Evolutionary conservation across 352 stramenopile species (phyloP), one percentile per base, ranked within the genome.

Genomic region (Phytophthora gonapodyides): DNA sequence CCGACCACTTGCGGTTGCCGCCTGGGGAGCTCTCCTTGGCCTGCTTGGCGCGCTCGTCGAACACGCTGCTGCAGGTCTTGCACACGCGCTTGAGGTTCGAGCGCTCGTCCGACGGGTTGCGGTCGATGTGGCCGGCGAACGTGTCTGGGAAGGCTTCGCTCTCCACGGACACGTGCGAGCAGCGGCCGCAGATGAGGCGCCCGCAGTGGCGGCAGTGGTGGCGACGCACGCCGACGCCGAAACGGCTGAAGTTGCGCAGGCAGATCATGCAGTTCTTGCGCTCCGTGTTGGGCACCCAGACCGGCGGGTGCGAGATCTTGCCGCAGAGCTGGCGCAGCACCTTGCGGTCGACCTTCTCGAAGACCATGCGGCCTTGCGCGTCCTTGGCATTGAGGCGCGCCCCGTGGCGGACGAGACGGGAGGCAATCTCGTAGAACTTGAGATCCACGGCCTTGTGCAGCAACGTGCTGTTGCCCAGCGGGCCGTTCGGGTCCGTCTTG

Each of bases 171-270:
- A 88, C 74, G 47, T 89, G 71, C 46, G 82, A 89, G 61, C 87
- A 96, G 51, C 88, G 70, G 13, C 84, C 81, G 50, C 87, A 96
- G 50, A 87, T 85, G 27, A 96, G 70, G 11, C 85, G 82, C 0
- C 86, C 87, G 57, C 87, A 96, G 71, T 92, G 88, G 12, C 87
- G 87, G 61, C 87, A 96, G 69, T 96, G 87, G 61, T 96, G 87
- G 19, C 87, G 87, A 41, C 85, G 82, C 24, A 89, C 73, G 36
- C 81, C 84, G 11, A 94, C 59, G 19, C 64, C 65, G 3, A 94
- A 64, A 24, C 67, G 69, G 16, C 71, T 87, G 53, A 95, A 95
- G 64, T 80, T 77, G 44, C 82, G 82, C 51, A 77, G 65, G 62
- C 87, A 94, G n/a, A 84, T 70, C 84, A 96, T 96, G 66, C 87